Conservation (phyloP, 148 eudicot species). For the Rhododendron simsii region DNA sequence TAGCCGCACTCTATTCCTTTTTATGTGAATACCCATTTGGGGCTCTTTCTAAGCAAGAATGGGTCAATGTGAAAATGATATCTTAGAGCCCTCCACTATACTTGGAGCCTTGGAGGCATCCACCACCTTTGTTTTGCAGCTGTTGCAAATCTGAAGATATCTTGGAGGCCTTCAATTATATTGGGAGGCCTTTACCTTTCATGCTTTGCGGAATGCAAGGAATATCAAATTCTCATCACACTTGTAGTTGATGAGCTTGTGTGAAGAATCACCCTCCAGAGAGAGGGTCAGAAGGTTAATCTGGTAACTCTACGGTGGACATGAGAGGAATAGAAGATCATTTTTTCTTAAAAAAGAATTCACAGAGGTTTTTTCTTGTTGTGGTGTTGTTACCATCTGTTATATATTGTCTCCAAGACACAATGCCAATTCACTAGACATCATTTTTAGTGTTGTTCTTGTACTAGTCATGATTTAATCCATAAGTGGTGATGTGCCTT, state of each 20-base stretch:
- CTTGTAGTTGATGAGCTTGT: background rate
- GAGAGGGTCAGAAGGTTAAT: background rate
- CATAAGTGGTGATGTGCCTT: constrained; percentile 1
- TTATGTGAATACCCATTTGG: background rate
- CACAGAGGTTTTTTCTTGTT: background rate
- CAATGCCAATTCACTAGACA: background rate
- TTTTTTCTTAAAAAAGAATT: background rate
- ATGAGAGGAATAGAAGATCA: background rate
- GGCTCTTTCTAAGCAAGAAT: background rate
- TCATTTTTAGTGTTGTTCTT: constrained; percentile 1
- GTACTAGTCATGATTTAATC: background rate
- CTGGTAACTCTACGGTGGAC: background rate
- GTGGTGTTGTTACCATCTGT: background rate
- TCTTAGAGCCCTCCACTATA: background rate
- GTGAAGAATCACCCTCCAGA: background rate
- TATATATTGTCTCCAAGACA: background rate
- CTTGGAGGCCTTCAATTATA: background rate
- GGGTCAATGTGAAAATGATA: background rate
- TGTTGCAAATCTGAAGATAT: background rate
- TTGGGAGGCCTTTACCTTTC: background rate
- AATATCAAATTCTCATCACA: background rate
- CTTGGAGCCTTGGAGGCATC: background rate
- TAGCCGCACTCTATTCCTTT: background rate
- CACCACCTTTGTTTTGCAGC: background rate
- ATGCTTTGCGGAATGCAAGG: background rate